A percentile compares a stretch with the other conserved stretches of the same genome.
Evolutionary conservation across 1,284 basidiomycete species (phyloP).

Genomic region (Rhodotorula sp.): DNA sequence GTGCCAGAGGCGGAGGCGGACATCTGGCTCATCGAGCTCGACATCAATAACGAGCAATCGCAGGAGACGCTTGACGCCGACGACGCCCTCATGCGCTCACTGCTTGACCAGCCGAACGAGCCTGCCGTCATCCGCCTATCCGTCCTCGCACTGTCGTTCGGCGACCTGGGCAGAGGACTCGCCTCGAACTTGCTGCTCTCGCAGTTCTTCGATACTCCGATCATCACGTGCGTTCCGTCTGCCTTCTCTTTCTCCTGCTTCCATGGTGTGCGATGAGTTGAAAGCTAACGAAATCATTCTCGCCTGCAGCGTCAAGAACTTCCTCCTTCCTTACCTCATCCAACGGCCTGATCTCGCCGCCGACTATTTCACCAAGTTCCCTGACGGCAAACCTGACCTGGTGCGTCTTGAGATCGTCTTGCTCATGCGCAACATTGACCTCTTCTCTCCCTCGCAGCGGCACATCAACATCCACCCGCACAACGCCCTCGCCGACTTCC

Average conservation of each 20-base stretch:
- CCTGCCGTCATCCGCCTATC: conserved; percentile 19
- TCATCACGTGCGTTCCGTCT: background rate
- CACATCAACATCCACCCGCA: conserved; percentile 14
- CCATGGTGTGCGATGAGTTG: background rate
- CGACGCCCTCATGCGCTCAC: conserved; percentile 16
- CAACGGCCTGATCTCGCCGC: conserved; percentile 3
- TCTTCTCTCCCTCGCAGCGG: background rate
- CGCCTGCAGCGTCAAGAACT: conserved; percentile 15
- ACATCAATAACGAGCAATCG: conserved; percentile 8
- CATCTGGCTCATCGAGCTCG: conserved; percentile 18
- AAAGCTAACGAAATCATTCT: background rate
- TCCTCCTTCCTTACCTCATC: conserved; percentile 17
- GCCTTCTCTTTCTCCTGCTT: background rate
- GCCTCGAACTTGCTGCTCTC: conserved; percentile 4
- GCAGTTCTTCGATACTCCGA: conserved; percentile 22
- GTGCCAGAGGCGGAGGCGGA: conserved; percentile 5
- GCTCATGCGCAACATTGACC: background rate
- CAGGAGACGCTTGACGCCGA: background rate
- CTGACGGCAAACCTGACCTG: background rate
- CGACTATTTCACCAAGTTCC: conserved; percentile 10
- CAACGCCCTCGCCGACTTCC: conserved; percentile 22
- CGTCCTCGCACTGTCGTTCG: conserved; percentile 16
- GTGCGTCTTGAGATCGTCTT: background rate
- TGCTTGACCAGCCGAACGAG: conserved; percentile 17
- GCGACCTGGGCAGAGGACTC: conserved; percentile 16